Base-by-base conservation (phyloP, 2,329 filamentous ascomycete species). In the Penicillium sp. region DNA sequence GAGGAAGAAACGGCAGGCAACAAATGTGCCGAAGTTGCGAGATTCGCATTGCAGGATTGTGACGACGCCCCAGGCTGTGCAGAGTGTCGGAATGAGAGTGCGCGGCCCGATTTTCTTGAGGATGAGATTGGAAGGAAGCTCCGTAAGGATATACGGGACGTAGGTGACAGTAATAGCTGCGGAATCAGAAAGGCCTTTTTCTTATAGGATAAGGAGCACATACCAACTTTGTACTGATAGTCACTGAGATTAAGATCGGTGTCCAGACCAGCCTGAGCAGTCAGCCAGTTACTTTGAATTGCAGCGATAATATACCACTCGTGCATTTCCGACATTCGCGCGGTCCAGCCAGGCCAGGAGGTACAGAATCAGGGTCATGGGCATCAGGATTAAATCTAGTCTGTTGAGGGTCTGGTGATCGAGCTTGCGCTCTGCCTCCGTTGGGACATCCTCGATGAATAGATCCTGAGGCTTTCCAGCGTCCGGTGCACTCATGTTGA, bases 1-100 rank as follows among this genome's bases (percentile, higher is more conserved):
- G 0, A 90, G 78, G n/a, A 89, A 68, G 9, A 81, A 79, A 5
- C 88, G 81, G 62, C 89, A 73, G 17, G 80, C 76, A 8, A 90
- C 77, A 35, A 67, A 62, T 1, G 62, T 67, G 1, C 38, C 48
- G 35, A 65, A 69, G 44, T 61, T 64, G 9, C 58, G 58, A 6
- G 62, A 57, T 38, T 66, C 45, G 19, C 61, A 63, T 47, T 65
- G 62, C 13, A 76, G 74, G 48, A 81, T 78, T 15, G 77, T 79
- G 5, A 78, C 73, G 17, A 82, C 52, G 1, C 75, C 75, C 80
- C 80, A 83, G 51, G 75, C 68, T 30, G 79, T 65, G 58, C 70
- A 68, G 52, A 76, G 63, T 21, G 69, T 66, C 4, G 73, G 71
- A 15, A 77, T 69, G 23, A 76, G 67, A 23, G 71, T 66, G 23